Conservation (phyloP, 768 basidiomycete genomes). For the Tephrocybe sp. region DNA sequence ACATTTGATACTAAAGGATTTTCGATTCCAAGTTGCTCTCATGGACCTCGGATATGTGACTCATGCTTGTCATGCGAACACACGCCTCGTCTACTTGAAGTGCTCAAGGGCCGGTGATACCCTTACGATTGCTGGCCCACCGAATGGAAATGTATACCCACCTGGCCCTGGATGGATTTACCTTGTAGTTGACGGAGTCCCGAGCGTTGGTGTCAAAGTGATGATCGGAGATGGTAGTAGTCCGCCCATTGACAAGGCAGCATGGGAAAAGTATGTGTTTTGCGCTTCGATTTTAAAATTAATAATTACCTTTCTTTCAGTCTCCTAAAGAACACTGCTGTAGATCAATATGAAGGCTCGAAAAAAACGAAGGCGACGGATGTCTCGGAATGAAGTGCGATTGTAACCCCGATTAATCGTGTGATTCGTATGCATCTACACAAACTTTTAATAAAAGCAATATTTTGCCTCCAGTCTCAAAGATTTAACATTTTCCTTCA, state of each 20-base stretch:
- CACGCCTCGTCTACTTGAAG: constrained; percentile 69
- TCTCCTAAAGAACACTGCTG: constrained; percentile 44
- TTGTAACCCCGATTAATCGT: neutral
- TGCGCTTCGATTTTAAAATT: neutral
- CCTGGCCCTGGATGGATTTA: constrained; percentile 82
- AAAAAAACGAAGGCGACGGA: constrained; percentile 19
- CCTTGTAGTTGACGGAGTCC: constrained; percentile 63
- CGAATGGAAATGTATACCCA: constrained; percentile 65
- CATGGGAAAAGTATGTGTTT: constrained; percentile 55
- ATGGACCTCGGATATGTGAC: constrained; percentile 87
- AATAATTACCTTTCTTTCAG: constrained; percentile 27
- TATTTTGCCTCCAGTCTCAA: too few species aligned
- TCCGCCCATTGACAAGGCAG: constrained; percentile 57
- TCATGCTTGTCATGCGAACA: constrained; percentile 74
- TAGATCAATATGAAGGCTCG: constrained; percentile 50
- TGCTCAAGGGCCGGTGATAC: constrained; percentile 38
- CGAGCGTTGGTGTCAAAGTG: constrained; percentile 60
- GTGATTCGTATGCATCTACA: neutral
- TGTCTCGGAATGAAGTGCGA: constrained; percentile 6
- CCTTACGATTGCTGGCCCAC: constrained; percentile 64
- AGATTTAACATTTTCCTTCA: too few species aligned
- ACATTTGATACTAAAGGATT: neutral
- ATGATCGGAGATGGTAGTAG: constrained; percentile 69
- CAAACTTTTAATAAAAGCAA: too few species aligned
- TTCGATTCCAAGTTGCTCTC: constrained; percentile 50